Base-by-base conservation (phyloP, 1,139 yeast genomes). In the Diutina rugosa region DNA sequence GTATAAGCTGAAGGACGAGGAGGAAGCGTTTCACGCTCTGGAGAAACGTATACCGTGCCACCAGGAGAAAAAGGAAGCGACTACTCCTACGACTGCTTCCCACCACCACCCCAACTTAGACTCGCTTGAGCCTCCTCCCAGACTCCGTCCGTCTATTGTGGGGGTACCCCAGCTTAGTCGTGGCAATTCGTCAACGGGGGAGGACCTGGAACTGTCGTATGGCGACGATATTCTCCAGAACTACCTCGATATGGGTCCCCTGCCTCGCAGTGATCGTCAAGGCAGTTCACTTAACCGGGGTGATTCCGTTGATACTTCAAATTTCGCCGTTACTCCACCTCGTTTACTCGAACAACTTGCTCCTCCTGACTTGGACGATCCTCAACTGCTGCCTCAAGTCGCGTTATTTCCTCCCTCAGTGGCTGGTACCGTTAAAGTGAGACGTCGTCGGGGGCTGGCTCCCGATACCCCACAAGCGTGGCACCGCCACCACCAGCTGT, bases 401-500 rank as follows among this genome's bases (percentile, higher is more conserved):
- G 26, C 53, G 9, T 30, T 49, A 7, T 49, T 49, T 30, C 53
- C 53, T 16, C 53, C 53, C 3, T 32, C 44, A 4, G 53, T 49
- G 26, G 53, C 53, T 8, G 53, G 53, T 12, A n/a, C 44, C 6
- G 3, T 49, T n/a, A 29, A 30, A 12, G 48, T n/a, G n/a, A 32
- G 7, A 14, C 53, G 53, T 29, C 53, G 53, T 12, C 41, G 53
- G 14, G 53, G 53, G 8, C 53, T 49, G 53, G 53, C 53, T 18
- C 53, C 53, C 35, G 53, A 49, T 21, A 38, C 44, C 1, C 41
- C 41, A 10, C n/a, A 16, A 14, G 35, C 51, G 4, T 47, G 51
- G 53, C 41, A 49, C 8, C n/a, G 41, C 10, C 53, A 49, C 16
- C 53, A 49, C 44, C 53, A 49, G 28, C 53, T 49, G 53, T 49